Evolutionary conservation across 805 yeast genomes (phyloP).

Genomic region (Candida rishiriensis): DNA sequence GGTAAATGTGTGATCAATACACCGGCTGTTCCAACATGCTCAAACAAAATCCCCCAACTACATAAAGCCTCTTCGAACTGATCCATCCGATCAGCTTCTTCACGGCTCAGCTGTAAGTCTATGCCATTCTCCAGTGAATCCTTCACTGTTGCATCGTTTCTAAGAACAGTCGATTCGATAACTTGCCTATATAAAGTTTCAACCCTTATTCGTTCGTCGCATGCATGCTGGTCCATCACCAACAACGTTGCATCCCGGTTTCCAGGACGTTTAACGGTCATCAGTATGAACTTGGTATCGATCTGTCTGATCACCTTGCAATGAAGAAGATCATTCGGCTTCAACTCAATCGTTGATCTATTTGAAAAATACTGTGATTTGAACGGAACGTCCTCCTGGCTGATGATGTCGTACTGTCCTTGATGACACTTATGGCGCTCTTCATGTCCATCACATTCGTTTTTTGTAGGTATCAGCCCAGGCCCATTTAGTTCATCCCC

Average conservation of each 20-base stretch:
- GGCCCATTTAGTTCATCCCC: not conserved
- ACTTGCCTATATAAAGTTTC: slow-evolving; percentile 45
- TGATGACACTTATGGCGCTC: not conserved
- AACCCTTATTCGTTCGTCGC: slow-evolving; percentile 67
- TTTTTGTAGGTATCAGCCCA: no score
- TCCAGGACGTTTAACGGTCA: slow-evolving; percentile 18
- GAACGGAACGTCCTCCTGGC: not conserved
- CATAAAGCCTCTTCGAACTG: slow-evolving; percentile 27
- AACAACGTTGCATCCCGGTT: slow-evolving; percentile 24
- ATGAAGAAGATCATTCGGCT: slow-evolving; percentile 17
- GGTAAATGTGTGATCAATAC: slow-evolving; percentile 43
- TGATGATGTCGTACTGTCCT: not conserved
- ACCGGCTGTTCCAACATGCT: not conserved
- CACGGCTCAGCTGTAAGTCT: slow-evolving; percentile 20
- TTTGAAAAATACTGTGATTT: slow-evolving; percentile 15
- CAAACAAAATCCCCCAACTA: slow-evolving; percentile 41
- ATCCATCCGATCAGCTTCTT: slow-evolving; percentile 32
- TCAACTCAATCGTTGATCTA: slow-evolving; percentile 10
- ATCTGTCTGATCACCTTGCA: slow-evolving; percentile 50
- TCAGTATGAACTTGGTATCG: slow-evolving; percentile 59
- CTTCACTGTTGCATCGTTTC: not conserved
- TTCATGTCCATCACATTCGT: not conserved
- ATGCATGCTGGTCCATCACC: slow-evolving; percentile 78
- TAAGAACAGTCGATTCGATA: slow-evolving; percentile 22
- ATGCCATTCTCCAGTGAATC: slow-evolving; percentile 7